Conservation (phyloP, 2,329 filamentous ascomycete genomes). For the Penicillium crustosum region DNA sequence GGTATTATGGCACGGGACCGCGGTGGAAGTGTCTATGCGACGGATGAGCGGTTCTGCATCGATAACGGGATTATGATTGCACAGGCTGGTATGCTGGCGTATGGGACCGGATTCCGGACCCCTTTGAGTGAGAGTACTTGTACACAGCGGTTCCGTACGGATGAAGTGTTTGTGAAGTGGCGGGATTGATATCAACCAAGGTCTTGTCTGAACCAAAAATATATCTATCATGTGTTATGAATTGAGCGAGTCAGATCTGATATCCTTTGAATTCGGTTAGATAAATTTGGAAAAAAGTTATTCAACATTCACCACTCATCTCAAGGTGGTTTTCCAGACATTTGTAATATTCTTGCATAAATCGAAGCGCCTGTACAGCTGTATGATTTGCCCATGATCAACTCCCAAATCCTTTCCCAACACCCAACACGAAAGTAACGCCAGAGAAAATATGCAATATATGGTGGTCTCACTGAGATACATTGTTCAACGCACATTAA, state of each 20-base stretch:
- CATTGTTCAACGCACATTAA: background rate
- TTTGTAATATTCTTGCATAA: background rate
- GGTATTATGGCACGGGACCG: conserved; percentile 86
- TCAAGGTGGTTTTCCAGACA: background rate
- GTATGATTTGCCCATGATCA: conserved; percentile 4
- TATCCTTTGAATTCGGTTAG: background rate
- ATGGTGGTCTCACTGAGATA: background rate
- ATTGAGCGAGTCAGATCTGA: conserved; percentile 6
- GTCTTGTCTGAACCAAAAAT: background rate
- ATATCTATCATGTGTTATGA: conserved; percentile 24
- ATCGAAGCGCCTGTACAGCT: conserved; percentile 9
- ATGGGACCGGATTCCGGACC: conserved; percentile 75
- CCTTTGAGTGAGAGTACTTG: conserved; percentile 77
- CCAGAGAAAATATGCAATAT: conserved; percentile 15
- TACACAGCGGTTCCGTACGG: conserved; percentile 79
- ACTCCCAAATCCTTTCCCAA: background rate
- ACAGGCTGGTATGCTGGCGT: conserved; percentile 86
- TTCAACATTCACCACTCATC: background rate
- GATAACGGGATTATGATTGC: conserved; percentile 99
- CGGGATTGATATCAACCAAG: conserved; percentile 50
- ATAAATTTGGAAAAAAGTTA: background rate
- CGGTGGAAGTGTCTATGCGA: conserved; percentile 87
- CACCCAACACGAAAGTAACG: conserved; percentile 9
- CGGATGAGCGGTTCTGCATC: conserved; percentile 96
- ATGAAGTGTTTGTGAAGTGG: conserved; percentile 79